Percentiles rank a stretch among this genome's conserved stretches.
Conservation (phyloP, 2,329 filamentous ascomycete genomes). For the Epichloe coenophiala region DNA sequence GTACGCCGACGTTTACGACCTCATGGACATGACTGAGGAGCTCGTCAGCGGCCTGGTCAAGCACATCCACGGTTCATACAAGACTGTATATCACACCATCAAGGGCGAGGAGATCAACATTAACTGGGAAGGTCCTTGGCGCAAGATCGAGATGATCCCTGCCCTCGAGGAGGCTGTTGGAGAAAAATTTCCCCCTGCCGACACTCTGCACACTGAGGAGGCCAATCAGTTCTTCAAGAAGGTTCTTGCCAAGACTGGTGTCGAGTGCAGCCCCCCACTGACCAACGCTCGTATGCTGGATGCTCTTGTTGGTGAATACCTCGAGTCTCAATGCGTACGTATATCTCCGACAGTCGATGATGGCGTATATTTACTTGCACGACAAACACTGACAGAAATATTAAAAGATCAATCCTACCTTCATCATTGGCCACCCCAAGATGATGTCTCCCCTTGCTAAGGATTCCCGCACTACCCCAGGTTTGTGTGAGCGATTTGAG, state of each 20-base stretch:
- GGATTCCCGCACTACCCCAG: slow-evolving; percentile 68
- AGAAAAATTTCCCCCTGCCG: slow-evolving; percentile 84
- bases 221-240: slow-evolving; percentile 77
- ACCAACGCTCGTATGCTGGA: slow-evolving; percentile 96
- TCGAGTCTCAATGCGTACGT: slow-evolving; percentile 68
- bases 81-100: slow-evolving; percentile 77
- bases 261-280: slow-evolving; percentile 79
- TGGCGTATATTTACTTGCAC: not conserved
- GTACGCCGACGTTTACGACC: slow-evolving; percentile 80
- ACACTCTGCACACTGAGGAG: slow-evolving; percentile 80
- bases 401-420: slow-evolving; percentile 58
- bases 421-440: slow-evolving; percentile 45
- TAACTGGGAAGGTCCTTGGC: slow-evolving; percentile 95
- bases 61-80: slow-evolving; percentile 71
- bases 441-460: slow-evolving; percentile 88
- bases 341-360: not conserved
- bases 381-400: not conserved
- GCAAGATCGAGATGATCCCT: slow-evolving; percentile 81
- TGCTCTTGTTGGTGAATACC: slow-evolving; percentile 85
- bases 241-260: slow-evolving; percentile 75
- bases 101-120: slow-evolving; percentile 76
- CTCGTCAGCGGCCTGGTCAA: slow-evolving; percentile 83
- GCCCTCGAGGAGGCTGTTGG: slow-evolving; percentile 75
- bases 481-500: slow-evolving; percentile 93
- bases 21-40: slow-evolving; percentile 73